phyloP scores from a whole-genome alignment of 2,329 filamentous ascomycete genomes.

The Didymosphaeria variabile region DNA sequence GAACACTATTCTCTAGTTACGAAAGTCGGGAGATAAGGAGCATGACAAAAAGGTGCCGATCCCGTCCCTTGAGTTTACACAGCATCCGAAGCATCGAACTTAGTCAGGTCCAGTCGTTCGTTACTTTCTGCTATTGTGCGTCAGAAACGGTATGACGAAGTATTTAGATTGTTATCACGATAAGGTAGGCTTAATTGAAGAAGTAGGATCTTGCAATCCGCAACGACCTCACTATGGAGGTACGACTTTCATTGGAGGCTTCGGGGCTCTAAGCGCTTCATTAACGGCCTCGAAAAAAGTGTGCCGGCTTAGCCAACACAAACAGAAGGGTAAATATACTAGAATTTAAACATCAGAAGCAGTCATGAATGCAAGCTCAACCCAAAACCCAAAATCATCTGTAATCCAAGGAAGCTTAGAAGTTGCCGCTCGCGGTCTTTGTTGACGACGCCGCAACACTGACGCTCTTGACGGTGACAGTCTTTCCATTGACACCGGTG shows the following conservation, averaged over 20 bases:
- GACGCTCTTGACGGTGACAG: conserved; percentile 62
- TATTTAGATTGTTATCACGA: no score
- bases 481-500: conserved; percentile 62
- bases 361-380: conserved; percentile 5
- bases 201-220: not conserved
- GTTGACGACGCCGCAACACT: conserved; percentile 48
- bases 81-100: no score
- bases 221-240: not conserved
- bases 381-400: not conserved
- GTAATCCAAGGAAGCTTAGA: conserved; percentile 18
- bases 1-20: no score
- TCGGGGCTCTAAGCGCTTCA: not conserved
- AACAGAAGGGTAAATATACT: conserved; percentile 8
- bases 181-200: not conserved
- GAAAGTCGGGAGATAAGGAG: no score
- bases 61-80: no score
- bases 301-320: conserved; percentile 5
- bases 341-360: conserved; percentile 14
- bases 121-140: no score
- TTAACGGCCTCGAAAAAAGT: not conserved
- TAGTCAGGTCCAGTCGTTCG: no score
- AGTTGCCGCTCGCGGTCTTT: conserved; percentile 45
- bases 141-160: no score
- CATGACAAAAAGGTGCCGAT: no score
- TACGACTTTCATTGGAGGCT: no score